These are phyloP conservation scores for Macrocybe gigantea DNA, from an alignment of 768 basidiomycete species.

Conservation along the genomic window DNA sequence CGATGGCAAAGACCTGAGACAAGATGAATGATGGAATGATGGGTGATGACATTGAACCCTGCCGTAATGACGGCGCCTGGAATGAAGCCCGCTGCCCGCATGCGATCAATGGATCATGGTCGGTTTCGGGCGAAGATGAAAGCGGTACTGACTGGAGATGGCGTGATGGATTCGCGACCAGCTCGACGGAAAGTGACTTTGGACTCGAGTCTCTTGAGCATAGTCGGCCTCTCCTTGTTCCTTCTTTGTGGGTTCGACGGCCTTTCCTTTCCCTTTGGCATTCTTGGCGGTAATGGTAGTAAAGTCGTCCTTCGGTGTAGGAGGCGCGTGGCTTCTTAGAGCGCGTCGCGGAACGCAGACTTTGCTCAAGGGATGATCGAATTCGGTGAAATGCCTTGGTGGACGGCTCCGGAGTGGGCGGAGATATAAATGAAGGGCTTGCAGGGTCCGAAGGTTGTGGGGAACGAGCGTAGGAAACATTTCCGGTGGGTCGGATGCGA, in stretches of 20 bases:
- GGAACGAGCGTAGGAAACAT: constrained; percentile 33
- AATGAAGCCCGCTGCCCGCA: constrained; percentile 52
- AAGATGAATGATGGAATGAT: constrained; percentile 66
- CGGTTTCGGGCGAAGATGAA: constrained; percentile 28
- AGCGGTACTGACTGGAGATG: constrained; percentile 23
- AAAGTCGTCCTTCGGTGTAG: constrained; percentile 33
- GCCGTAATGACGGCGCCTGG: constrained; percentile 59
- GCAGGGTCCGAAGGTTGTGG: constrained; percentile 26
- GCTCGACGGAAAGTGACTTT: constrained; percentile 44
- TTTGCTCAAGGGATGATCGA: constrained; percentile 63
- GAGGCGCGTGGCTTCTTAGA: constrained; percentile 35
- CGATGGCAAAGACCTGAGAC: constrained; percentile 47
- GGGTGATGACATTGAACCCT: constrained; percentile 73
- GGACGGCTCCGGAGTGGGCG: constrained; percentile 28
- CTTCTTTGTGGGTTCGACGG: constrained; percentile 20
- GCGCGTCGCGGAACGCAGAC: constrained; percentile 56
- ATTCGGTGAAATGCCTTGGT: constrained; percentile 58
- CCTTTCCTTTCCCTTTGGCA: constrained; percentile 42
- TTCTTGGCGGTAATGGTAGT: constrained; percentile 32
- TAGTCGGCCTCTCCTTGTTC: constrained; percentile 37
- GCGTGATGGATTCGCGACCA: constrained; percentile 32
- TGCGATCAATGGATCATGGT: constrained; percentile 25
- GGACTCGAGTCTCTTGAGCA: constrained; percentile 43
- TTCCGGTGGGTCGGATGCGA: constrained; percentile 32
- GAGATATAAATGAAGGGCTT: neutral